A percentile compares a stretch with the other conserved stretches of the same genome.
Evolutionary conservation across 192 early-diverging fungal species (phyloP).

Genomic region (Backusella tarrabulga): DNA sequence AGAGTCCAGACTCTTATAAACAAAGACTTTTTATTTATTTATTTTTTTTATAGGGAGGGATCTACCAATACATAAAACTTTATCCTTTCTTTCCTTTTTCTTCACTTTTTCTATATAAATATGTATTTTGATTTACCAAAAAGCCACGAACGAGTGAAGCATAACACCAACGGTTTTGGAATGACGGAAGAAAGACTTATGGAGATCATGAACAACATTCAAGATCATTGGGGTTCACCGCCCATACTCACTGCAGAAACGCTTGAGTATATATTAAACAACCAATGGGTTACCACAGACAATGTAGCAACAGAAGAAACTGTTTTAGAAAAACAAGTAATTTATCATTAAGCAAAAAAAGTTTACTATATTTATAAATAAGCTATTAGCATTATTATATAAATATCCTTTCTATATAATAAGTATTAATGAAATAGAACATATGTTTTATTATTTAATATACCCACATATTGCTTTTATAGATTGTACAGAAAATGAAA

Average conservation of each 20-base stretch:
- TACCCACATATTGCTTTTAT: not conserved
- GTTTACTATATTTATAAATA: not conserved
- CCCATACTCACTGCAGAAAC: conserved; percentile 15
- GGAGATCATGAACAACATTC: conserved; percentile 73
- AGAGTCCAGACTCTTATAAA: not conserved
- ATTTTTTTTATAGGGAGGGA: not conserved
- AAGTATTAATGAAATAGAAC: not conserved
- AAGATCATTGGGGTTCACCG: conserved; percentile 46
- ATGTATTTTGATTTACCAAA: conserved; percentile 9
- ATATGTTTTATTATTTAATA: not conserved
- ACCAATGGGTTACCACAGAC: conserved; percentile 7
- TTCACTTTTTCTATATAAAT: not conserved
- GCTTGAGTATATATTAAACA: conserved; percentile 5
- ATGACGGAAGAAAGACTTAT: conserved; percentile 22
- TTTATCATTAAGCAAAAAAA: not conserved
- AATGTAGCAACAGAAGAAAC: not conserved
- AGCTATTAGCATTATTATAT: not conserved
- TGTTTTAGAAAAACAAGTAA: not conserved
- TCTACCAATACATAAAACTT: not conserved
- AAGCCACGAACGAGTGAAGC: not conserved
- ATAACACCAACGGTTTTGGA: not conserved
- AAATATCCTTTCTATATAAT: not conserved
- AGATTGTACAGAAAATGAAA: not conserved
- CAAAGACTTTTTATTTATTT: not conserved
- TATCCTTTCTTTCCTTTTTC: not conserved